A percentile compares a stretch with the other conserved stretches of the same genome.
Evolutionary conservation across 768 basidiomycete species (phyloP).

Genomic region (Suillus subluteus): DNA sequence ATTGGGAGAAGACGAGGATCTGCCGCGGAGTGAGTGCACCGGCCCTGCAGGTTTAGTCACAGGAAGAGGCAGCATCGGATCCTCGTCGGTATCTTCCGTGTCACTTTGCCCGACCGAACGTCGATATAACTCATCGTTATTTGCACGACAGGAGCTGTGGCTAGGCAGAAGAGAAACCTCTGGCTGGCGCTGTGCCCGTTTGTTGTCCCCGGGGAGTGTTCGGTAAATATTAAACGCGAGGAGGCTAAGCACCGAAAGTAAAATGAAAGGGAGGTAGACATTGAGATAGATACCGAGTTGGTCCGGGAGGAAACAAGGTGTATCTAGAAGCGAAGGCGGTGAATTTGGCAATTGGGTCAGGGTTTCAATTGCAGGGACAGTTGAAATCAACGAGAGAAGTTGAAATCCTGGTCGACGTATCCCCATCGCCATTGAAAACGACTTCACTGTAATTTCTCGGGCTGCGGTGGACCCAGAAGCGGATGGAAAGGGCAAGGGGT

Average conservation of each 20-base stretch:
- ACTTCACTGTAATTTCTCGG: slow-evolving; percentile 86
- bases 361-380: slow-evolving; percentile 28
- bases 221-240: slow-evolving; percentile 31
- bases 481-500: slow-evolving; percentile 35
- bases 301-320: slow-evolving; percentile 81
- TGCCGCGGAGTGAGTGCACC: slow-evolving; percentile 16
- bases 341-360: slow-evolving; percentile 35
- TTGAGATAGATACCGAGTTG: slow-evolving; percentile 78
- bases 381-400: slow-evolving; percentile 72
- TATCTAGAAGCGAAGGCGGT: slow-evolving; percentile 46
- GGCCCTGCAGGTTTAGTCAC: slow-evolving; percentile 17
- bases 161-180: not conserved
- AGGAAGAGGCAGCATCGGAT: slow-evolving; percentile 18
- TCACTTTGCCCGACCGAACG: slow-evolving; percentile 7
- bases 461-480: slow-evolving; percentile 33
- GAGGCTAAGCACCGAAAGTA: slow-evolving; percentile 60
- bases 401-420: slow-evolving; percentile 87
- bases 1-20: slow-evolving; percentile 20
- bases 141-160: not conserved
- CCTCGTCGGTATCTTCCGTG: slow-evolving; percentile 13
- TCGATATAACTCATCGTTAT: slow-evolving; percentile 16
- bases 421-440: slow-evolving; percentile 89
- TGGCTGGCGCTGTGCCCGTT: slow-evolving; percentile 13
- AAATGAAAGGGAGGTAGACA: slow-evolving; percentile 68
- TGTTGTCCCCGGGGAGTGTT: slow-evolving; percentile 16